phyloP scores from a whole-genome alignment of 2,329 filamentous ascomycete genomes.

The Cytospora piceicola region DNA sequence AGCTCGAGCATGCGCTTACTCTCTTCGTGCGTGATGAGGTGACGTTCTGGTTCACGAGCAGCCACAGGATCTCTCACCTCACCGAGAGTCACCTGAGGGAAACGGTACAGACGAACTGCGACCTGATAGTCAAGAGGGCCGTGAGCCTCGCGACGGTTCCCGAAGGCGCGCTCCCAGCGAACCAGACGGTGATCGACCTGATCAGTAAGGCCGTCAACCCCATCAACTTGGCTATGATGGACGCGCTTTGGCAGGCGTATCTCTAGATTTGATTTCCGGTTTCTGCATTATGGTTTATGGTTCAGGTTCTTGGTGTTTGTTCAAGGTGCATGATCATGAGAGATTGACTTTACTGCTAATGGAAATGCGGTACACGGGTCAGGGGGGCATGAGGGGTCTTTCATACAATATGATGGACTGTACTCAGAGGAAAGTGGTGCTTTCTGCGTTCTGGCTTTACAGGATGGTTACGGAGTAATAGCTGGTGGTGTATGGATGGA shows the following conservation, averaged over 20 bases:
- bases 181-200: conserved; percentile 95
- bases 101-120: conserved; percentile 70
- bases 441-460: not conserved
- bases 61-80: conserved; percentile 64
- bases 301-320: conserved; percentile 7
- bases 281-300: not conserved
- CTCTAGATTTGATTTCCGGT: conserved; percentile 53
- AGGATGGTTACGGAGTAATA: conserved; percentile 2
- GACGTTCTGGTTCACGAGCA: conserved; percentile 91
- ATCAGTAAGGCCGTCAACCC: conserved; percentile 94
- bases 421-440: not conserved
- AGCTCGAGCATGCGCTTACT: conserved; percentile 92
- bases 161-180: conserved; percentile 82
- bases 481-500: conserved; percentile 1
- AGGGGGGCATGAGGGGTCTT: not conserved
- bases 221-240: conserved; percentile 82
- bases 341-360: not conserved
- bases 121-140: conserved; percentile 89
- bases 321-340: conserved; percentile 5
- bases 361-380: not conserved
- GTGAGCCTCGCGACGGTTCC: conserved; percentile 80
- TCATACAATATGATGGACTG: not conserved
- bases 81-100: conserved; percentile 70
- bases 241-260: conserved; percentile 97
- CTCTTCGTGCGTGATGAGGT: conserved; percentile 98